Evolutionary conservation across 305 asterid genomes (phyloP), one percentile per base, ranked within the genome.

Genomic region (Plantago coronopus): DNA sequence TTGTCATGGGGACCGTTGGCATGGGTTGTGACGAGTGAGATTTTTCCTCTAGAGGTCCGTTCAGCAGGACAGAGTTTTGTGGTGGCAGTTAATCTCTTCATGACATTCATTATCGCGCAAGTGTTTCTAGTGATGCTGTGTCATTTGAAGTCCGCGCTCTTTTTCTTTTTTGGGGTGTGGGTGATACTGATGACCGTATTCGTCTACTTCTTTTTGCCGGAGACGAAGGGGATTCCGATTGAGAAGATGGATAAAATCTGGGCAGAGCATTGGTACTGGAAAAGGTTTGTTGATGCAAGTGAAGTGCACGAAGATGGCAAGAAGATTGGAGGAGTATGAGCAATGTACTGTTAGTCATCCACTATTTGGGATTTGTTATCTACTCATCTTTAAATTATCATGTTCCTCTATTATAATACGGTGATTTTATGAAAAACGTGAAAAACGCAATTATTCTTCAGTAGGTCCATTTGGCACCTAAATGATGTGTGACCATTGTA

Each of bases 1-100:
- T 45, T 68, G 48, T 81, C 87, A 6, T 78, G 87, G 87, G 87
- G 87, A 1, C 87, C 87, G 9, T 48, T 81, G 48, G 87, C 81
- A 38, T 81, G 87, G 87, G 38, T 78, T 1, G 75, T 81, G 12
- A 66, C 83, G 15, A 78, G 83, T 56, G 81, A 81, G 58, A 67
- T 78, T n/a, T 81, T 78, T 20, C 83, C 87, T 1, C 19, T 81
- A 71, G 87, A 81, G 56, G 59, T 76, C 9, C 54, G 87, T 25
- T 78, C 87, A 0, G 79, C 81, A 1, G 83, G 73, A 27, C 87
- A 81, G 58, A 78, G 83, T 46, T 61, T 81, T 4, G 68, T 58
- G 27, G 83, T 75, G 54, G 75, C 75, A 0, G 74, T 69, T 12
- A 64, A 65, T 19, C 60, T 79, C 51, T 22, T 58, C 12, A 57